These are phyloP conservation scores for Penicillium alfredii DNA, from an alignment of 495 filamentous ascomycete species.

Conservation along the genomic window DNA sequence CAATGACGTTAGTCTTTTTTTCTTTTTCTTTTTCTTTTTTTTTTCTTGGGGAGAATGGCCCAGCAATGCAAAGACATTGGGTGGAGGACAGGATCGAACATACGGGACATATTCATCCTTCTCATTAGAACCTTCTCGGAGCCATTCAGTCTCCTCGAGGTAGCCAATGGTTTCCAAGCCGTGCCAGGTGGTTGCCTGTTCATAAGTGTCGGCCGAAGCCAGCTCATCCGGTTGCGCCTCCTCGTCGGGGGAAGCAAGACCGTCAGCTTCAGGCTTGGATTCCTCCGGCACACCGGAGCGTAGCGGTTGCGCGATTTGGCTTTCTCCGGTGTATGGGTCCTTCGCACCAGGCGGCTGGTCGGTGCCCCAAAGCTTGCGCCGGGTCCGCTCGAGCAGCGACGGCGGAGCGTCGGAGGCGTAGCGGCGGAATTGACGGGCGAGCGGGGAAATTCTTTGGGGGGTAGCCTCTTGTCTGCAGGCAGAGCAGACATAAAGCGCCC, in stretches of 20 bases:
- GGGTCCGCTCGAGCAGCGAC: slow-evolving; percentile 45
- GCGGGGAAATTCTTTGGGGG: slow-evolving; percentile 32
- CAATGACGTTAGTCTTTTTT: slow-evolving; percentile 7
- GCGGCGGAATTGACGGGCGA: slow-evolving; percentile 38
- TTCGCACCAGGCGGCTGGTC: slow-evolving; percentile 48
- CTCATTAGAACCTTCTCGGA: slow-evolving; percentile 1
- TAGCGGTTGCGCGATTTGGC: slow-evolving; percentile 13
- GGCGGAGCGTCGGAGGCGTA: slow-evolving; percentile 33
- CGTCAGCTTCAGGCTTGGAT: slow-evolving; percentile 5
- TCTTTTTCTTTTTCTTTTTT: too few species aligned
- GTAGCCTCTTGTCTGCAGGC: slow-evolving; percentile 35
- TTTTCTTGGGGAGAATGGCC: too few species aligned
- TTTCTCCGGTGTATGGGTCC: slow-evolving; percentile 46
- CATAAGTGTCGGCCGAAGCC: slow-evolving; percentile 8
- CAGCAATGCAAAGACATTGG: background rate
- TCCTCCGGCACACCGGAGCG: slow-evolving; percentile 7
- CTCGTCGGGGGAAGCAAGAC: slow-evolving; percentile 3
- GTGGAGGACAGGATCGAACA: slow-evolving; percentile 4
- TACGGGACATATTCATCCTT: slow-evolving; percentile 18
- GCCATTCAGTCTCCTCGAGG: slow-evolving; percentile 12
- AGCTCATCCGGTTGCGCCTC: slow-evolving; percentile 5
- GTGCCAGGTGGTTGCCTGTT: slow-evolving; percentile 18
- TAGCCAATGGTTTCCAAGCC: slow-evolving; percentile 15
- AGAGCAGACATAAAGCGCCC: slow-evolving; percentile 40
- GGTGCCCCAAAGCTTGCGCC: slow-evolving; percentile 50